A percentile compares a stretch with the other conserved stretches of the same genome.
phyloP scores from a whole-genome alignment of 1,139 yeast species.

The Taphrina confusa region DNA sequence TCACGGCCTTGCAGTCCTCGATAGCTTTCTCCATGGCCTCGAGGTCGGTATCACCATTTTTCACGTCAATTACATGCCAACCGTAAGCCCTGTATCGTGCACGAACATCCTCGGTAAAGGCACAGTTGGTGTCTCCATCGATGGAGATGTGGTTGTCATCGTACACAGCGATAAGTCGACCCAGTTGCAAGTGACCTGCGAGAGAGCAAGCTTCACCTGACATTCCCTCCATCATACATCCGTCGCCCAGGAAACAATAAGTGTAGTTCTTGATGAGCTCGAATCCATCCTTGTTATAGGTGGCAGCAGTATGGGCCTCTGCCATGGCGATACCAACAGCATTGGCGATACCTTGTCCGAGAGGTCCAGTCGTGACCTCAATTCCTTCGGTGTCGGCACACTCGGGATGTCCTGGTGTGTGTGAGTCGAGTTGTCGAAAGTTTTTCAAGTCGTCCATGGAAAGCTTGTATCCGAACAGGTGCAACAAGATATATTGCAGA shows the following conservation, averaged over 20 bases:
- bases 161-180: conserved; percentile 92
- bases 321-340: conserved; percentile 98
- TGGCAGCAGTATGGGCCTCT: conserved; percentile 87
- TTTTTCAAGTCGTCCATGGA: conserved; percentile 82
- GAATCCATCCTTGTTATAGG: conserved; percentile 85
- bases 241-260: conserved; percentile 89
- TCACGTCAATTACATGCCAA: conserved; percentile 82
- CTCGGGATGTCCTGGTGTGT: conserved; percentile 98
- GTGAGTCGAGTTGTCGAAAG: conserved; percentile 88
- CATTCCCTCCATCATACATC: conserved; percentile 98
- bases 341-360: conserved; percentile 97
- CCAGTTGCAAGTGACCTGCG: conserved; percentile 95
- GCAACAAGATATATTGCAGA: conserved; percentile 79
- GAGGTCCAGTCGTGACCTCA: conserved; percentile 98
- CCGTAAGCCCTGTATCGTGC: conserved; percentile 89
- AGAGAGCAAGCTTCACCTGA: conserved; percentile 90
- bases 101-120: conserved; percentile 92
- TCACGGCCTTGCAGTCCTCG: conserved; percentile 51
- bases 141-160: conserved; percentile 97
- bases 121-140: conserved; percentile 87
- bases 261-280: conserved; percentile 72
- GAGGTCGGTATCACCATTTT: conserved; percentile 79
- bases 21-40: conserved; percentile 73
- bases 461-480: conserved; percentile 80
- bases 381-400: conserved; percentile 74